Percentiles rank a stretch among this genome's conserved stretches.
phyloP scores from a whole-genome alignment of 495 filamentous ascomycete species.

The Pyrenula aspistea region DNA sequence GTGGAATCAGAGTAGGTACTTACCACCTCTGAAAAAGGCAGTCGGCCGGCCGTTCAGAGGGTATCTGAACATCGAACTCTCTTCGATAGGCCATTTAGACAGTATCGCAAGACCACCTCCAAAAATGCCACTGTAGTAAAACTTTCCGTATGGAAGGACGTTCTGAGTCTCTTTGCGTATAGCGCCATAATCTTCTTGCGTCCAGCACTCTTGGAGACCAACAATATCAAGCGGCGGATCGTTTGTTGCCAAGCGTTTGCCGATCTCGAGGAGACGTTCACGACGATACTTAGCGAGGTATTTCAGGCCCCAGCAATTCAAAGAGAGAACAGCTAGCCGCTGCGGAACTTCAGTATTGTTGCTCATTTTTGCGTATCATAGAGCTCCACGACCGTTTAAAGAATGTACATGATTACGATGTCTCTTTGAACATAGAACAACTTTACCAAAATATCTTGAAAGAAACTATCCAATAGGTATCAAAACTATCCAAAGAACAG shows the following conservation, averaged over 20 bases:
- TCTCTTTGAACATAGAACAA: too few species aligned
- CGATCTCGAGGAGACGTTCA: slow-evolving; percentile 76
- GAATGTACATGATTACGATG: too few species aligned
- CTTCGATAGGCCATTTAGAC: slow-evolving; percentile 93
- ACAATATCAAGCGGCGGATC: slow-evolving; percentile 72
- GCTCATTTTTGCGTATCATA: background rate
- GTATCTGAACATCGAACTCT: slow-evolving; percentile 75
- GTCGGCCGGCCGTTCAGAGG: slow-evolving; percentile 90
- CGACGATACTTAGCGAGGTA: slow-evolving; percentile 68
- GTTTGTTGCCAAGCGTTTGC: slow-evolving; percentile 54
- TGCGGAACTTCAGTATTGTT: background rate
- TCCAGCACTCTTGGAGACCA: slow-evolving; percentile 92
- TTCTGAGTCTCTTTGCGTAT: slow-evolving; percentile 64
- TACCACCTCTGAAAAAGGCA: slow-evolving; percentile 88
- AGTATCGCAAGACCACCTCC: slow-evolving; percentile 85
- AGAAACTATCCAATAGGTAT: too few species aligned
- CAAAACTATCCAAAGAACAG: too few species aligned
- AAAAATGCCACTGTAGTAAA: slow-evolving; percentile 81
- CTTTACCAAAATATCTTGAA: too few species aligned
- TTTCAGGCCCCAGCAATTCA: slow-evolving; percentile 93
- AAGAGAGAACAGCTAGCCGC: background rate
- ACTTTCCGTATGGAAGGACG: slow-evolving; percentile 87
- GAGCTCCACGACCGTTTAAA: too few species aligned
- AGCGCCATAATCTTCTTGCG: slow-evolving; percentile 74
- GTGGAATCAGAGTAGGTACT: slow-evolving; percentile 25